phyloP scores from a whole-genome alignment of 2,329 filamentous ascomycete genomes.

The Alternaria triticina region DNA sequence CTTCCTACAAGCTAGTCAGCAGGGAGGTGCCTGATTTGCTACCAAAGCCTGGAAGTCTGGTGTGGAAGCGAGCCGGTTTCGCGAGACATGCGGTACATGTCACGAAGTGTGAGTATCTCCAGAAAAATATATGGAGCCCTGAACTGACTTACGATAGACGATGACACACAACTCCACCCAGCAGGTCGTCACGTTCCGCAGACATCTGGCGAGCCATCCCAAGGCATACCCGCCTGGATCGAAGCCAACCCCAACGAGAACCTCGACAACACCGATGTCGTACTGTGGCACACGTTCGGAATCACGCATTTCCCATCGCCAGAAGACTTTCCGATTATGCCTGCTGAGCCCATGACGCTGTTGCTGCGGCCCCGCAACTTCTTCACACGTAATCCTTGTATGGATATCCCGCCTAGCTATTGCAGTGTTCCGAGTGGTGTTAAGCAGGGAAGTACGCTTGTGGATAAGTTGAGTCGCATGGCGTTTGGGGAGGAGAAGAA shows the following conservation, averaged over 20 bases:
- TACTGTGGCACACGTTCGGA: conserved; percentile 94
- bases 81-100: conserved; percentile 87
- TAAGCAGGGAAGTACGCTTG: conserved; percentile 53
- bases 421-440: conserved; percentile 75
- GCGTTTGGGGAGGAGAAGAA: conserved; percentile 52
- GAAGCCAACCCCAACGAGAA: conserved; percentile 68
- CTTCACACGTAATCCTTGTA: conserved; percentile 77
- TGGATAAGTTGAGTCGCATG: conserved; percentile 59
- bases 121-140: not conserved
- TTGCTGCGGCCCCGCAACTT: conserved; percentile 82
- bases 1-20: conserved; percentile 87
- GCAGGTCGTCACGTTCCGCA: conserved; percentile 88
- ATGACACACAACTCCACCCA: conserved; percentile 81
- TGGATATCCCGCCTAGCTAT: conserved; percentile 82
- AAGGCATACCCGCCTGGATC: conserved; percentile 78
- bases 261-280: conserved; percentile 83
- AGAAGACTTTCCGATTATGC: conserved; percentile 94
- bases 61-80: conserved; percentile 90
- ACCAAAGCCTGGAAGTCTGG: conserved; percentile 79
- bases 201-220: conserved; percentile 78
- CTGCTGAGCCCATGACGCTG: conserved; percentile 78
- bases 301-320: conserved; percentile 87
- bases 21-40: conserved; percentile 80
- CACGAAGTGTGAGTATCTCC: conserved; percentile 73
- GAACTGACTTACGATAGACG: conserved; percentile 59